These are phyloP conservation scores for Monascus purpureus DNA, from an alignment of 495 filamentous ascomycete species.

Conservation along the genomic window DNA sequence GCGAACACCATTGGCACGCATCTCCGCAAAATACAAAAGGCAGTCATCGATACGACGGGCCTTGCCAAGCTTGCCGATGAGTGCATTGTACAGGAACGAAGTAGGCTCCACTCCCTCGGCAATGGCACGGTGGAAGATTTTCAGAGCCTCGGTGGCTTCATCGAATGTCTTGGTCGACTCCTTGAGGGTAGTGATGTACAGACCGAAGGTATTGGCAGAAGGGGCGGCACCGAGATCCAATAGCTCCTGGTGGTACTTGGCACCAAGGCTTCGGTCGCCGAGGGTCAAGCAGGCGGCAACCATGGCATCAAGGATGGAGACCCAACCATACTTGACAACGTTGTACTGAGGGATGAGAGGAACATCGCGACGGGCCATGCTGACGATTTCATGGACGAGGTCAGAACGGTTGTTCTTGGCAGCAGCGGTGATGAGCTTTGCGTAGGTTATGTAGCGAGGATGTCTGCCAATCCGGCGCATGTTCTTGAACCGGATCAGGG, in stretches of 20 bases:
- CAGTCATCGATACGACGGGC: constrained; percentile 96
- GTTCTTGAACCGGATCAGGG: constrained; percentile 70
- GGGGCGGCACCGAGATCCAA: constrained; percentile 76
- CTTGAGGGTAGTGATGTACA: constrained; percentile 96
- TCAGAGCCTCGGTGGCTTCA: constrained; percentile 89
- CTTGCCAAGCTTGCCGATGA: constrained; percentile 96
- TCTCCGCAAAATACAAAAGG: constrained; percentile 93
- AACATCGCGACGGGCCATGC: constrained; percentile 75
- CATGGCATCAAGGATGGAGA: constrained; percentile 89
- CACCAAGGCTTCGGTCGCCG: constrained; percentile 64
- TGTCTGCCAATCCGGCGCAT: constrained; percentile 86
- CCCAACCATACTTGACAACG: constrained; percentile 86
- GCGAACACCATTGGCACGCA: constrained; percentile 83
- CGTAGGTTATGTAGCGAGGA: constrained; percentile 89
- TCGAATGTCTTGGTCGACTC: constrained; percentile 95
- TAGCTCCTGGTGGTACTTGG: constrained; percentile 80
- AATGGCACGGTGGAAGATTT: constrained; percentile 90
- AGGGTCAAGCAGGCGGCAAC: constrained; percentile 80
- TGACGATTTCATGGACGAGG: constrained; percentile 71
- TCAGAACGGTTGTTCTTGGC: constrained; percentile 68
- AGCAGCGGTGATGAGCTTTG: constrained; percentile 83
- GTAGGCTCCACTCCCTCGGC: constrained; percentile 89
- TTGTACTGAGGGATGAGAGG: constrained; percentile 68
- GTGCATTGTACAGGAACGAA: constrained; percentile 94
- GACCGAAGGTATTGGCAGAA: constrained; percentile 91